A percentile compares a stretch with the other conserved stretches of the same genome.
Conservation (phyloP, 495 filamentous ascomycete species). For the Hyaloscypha bicolor region DNA sequence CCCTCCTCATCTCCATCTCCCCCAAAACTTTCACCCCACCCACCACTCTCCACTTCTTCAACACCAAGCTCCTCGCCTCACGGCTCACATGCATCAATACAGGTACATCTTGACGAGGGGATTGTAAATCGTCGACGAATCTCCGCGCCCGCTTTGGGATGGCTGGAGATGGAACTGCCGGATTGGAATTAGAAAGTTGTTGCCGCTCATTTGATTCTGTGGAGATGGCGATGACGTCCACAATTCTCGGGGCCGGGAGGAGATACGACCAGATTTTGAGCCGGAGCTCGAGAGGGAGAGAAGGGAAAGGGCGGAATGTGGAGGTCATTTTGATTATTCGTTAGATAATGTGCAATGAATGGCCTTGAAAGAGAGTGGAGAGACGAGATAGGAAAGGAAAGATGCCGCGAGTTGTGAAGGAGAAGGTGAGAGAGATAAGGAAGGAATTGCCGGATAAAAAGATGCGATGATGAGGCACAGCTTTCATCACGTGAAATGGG, state of each 20-base stretch:
- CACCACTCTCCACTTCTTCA: neutral
- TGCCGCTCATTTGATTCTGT: too few species aligned
- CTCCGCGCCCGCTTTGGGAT: neutral
- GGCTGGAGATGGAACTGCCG: too few species aligned
- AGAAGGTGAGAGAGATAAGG: constrained; percentile 1
- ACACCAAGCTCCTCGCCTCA: neutral
- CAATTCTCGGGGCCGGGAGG: constrained; percentile 1
- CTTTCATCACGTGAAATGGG: neutral
- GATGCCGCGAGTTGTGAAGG: too few species aligned
- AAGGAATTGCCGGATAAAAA: constrained; percentile 6
- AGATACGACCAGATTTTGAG: constrained; percentile 16
- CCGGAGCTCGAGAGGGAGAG: constrained; percentile 4
- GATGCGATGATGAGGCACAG: neutral
- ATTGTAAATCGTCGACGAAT: neutral
- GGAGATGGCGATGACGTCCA: constrained; percentile 4
- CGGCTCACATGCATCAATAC: neutral
- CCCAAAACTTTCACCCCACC: neutral
- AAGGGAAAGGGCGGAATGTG: neutral
- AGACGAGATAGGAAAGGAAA: too few species aligned
- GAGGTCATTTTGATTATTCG: neutral
- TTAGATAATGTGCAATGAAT: neutral
- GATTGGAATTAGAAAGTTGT: too few species aligned
- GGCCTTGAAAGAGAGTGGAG: neutral
- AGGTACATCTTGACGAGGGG: neutral
- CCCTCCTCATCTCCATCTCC: neutral